Evolutionary conservation across 169 alveolate species (phyloP).

Genomic region (Perkinsus olseni): DNA sequence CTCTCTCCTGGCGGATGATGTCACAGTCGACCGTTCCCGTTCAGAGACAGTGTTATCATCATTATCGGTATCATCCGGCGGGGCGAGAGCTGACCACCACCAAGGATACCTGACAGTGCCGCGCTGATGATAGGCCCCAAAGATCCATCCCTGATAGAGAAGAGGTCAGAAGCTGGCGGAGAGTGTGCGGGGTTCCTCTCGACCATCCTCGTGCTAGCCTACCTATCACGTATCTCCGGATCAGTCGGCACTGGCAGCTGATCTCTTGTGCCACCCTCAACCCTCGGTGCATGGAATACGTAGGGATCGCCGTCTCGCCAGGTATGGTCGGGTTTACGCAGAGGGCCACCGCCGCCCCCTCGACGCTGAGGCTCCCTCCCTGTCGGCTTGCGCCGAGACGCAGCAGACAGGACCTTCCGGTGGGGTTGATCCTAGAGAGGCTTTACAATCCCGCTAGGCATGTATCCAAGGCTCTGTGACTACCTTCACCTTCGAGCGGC

Average conservation of each 20-base stretch:
- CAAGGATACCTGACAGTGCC: background rate
- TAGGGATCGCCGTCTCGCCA: background rate
- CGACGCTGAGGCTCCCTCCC: background rate
- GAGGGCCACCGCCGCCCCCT: background rate
- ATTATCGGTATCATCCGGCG: background rate
- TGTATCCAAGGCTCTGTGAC: no score
- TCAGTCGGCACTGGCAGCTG: background rate
- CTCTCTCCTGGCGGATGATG: no score
- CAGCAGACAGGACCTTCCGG: background rate
- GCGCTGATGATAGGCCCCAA: background rate
- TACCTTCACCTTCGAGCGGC: no score
- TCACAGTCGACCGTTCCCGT: background rate
- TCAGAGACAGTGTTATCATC: background rate
- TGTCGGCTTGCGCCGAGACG: background rate
- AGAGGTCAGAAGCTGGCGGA: no score
- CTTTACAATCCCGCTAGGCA: no score
- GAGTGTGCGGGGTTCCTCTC: no score
- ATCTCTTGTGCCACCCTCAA: background rate
- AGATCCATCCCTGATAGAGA: no score
- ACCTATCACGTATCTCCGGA: background rate
- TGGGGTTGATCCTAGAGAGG: no score
- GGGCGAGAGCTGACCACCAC: background rate
- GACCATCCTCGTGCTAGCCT: no score
- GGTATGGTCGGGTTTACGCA: background rate
- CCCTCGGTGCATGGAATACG: background rate